These are phyloP conservation scores for Cubamyces lactineus DNA, from an alignment of 768 basidiomycete genomes.

Conservation along the genomic window DNA sequence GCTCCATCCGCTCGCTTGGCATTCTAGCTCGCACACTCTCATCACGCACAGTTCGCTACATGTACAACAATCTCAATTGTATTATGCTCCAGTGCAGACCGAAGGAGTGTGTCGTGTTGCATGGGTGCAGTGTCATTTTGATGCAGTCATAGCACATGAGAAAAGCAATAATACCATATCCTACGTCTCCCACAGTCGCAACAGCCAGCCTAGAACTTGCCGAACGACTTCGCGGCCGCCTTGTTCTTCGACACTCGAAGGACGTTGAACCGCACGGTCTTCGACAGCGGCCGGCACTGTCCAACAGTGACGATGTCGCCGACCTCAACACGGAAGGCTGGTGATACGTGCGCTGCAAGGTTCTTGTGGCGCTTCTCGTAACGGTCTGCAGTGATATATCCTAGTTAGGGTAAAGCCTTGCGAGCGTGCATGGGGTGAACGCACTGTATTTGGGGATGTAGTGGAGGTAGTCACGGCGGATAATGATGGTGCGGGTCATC, in stretches of 20 bases:
- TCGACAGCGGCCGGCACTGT: slow-evolving; percentile 98
- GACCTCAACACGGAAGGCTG: slow-evolving; percentile 96
- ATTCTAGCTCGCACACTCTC: slow-evolving; percentile 1
- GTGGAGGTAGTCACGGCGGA: slow-evolving; percentile 93
- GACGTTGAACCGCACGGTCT: slow-evolving; percentile 99
- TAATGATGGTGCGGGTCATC: slow-evolving; percentile 98
- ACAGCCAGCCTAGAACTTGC: slow-evolving; percentile 74
- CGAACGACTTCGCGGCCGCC: slow-evolving; percentile 87
- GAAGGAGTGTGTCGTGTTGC: slow-evolving; percentile 19
- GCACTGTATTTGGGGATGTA: slow-evolving; percentile 98
- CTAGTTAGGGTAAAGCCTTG: background rate
- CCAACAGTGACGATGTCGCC: slow-evolving; percentile 97
- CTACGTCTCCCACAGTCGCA: slow-evolving; percentile 17
- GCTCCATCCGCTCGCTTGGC: background rate
- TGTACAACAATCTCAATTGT: slow-evolving; percentile 16
- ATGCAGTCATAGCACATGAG: slow-evolving; percentile 36
- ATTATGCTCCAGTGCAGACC: slow-evolving; percentile 18
- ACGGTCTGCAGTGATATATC: slow-evolving; percentile 61
- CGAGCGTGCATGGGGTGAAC: slow-evolving; percentile 36
- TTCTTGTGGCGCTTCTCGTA: slow-evolving; percentile 99
- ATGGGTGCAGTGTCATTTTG: slow-evolving; percentile 36
- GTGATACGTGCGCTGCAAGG: slow-evolving; percentile 94
- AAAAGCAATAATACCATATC: slow-evolving; percentile 37
- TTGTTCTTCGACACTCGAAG: slow-evolving; percentile 94
- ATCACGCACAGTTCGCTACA: background rate